A percentile compares a stretch with the other conserved stretches of the same genome.
Conservation (phyloP, 192 early-diverging fungal genomes). For the Linnemannia hyalina region DNA sequence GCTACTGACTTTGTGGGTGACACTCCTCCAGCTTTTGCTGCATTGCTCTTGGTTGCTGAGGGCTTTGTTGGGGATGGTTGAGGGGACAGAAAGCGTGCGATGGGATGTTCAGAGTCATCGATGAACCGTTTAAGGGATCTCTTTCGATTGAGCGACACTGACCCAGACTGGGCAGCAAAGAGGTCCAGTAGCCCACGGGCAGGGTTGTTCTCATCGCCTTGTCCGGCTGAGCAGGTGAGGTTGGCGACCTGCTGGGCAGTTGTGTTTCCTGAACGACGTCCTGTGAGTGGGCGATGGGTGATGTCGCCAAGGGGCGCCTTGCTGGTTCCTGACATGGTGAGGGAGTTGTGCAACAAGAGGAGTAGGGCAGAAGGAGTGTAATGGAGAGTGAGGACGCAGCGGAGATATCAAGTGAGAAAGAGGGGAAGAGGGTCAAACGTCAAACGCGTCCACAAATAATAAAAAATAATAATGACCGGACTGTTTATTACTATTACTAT, state of each 20-base stretch:
- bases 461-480: not conserved
- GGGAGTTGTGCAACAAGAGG: not conserved
- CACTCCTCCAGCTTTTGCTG: not conserved
- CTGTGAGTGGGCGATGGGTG: conserved; percentile 26
- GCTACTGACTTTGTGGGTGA: not conserved
- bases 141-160: conserved; percentile 21
- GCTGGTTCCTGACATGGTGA: not conserved
- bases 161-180: conserved; percentile 43
- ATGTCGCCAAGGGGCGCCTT: conserved; percentile 47
- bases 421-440: not conserved
- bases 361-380: not conserved
- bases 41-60: not conserved
- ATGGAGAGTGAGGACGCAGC: not conserved
- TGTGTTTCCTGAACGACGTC: conserved; percentile 24
- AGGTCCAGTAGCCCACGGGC: conserved; percentile 37
- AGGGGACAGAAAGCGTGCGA: not conserved
- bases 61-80: not conserved
- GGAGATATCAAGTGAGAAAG: not conserved
- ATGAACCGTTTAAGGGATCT: conserved; percentile 35
- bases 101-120: conserved; percentile 16
- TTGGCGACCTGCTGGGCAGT: not conserved
- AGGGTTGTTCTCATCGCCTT: conserved; percentile 48
- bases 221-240: conserved; percentile 17
- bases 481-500: not conserved
- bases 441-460: conserved; percentile 10